Conservation (phyloP, 148 eudicot genomes). For the Suaeda aralocaspica region DNA sequence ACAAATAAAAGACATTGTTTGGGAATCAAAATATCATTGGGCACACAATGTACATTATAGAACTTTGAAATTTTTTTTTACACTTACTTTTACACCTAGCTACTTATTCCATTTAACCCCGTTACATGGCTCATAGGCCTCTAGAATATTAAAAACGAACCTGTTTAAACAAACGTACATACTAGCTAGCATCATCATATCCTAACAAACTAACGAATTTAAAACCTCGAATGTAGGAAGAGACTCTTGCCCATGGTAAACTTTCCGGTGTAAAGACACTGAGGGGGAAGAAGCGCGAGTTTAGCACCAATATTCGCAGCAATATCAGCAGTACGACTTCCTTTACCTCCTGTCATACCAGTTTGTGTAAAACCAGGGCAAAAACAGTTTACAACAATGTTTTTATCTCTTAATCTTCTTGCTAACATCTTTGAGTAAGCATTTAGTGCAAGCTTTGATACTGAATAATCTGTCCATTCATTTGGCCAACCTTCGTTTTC, state of each 20-base stretch:
- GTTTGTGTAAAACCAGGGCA: conserved; percentile 92
- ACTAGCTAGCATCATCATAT: not conserved
- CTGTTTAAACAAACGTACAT: too few relatives aligned
- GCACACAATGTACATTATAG: too few relatives aligned
- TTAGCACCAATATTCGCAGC: conserved; percentile 54
- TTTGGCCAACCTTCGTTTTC: conserved; percentile 76
- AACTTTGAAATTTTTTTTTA: too few relatives aligned
- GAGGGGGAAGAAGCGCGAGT: conserved; percentile 51
- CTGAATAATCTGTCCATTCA: conserved; percentile 83
- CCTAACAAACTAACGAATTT: not conserved
- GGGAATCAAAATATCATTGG: too few relatives aligned
- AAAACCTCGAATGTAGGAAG: conserved; percentile 44
- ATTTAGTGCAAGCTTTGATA: conserved; percentile 77
- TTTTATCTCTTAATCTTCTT: conserved; percentile 30
- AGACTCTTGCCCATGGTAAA: conserved; percentile 41
- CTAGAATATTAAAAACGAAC: too few relatives aligned
- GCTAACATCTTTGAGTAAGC: conserved; percentile 77
- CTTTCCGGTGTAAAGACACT: conserved; percentile 56
- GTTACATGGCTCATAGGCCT: too few relatives aligned
- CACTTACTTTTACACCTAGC: too few relatives aligned
- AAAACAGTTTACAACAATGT: conserved; percentile 65
- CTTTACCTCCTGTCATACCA: conserved; percentile 80
- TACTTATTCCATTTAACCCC: too few relatives aligned
- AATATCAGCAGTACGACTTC: conserved; percentile 53
- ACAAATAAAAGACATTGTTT: too few relatives aligned